Evolutionary conservation across 495 filamentous ascomycete species (phyloP), one percentile per base, ranked within the genome.

Genomic region (Penicillium cosmopolitanum): DNA sequence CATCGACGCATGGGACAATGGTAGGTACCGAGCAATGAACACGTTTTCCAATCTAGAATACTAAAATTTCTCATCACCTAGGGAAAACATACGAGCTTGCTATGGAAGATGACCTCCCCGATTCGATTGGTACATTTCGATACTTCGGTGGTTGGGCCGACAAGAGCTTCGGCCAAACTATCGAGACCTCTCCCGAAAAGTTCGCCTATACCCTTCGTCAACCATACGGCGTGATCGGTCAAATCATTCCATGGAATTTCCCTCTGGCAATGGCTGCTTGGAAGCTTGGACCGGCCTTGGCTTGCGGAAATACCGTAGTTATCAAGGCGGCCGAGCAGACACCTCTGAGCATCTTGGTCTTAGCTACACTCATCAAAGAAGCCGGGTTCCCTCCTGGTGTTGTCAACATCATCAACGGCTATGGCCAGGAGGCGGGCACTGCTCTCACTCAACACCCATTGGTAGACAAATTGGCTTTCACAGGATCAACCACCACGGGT

Each of bases 81-180:
- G 35, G 35, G 13, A 38, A 38, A 38, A 38, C 35, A 11, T 38
- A 38, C 10, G 35, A 38, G 35, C 35, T 38, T 38, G 35, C 35
- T 12, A 38, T 38, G 35, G 35, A 38, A 38, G 35, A 38, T 8
- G 35, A 38, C 13, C 13, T 38, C 11, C 35, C 35, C 3, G 35
- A 38, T 15, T 38, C 35, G 35, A 38, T 38, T 38, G 35, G 16
- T 25, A 23, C 19, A 38, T 47, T 56, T 23, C 42, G 53, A 31
- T 56, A 59, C 44, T 43, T 51, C 15, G 64, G 50, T 16, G 53
- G 53, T 3, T 56, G 53, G 53, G 53, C 53, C 21, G 53, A 56
- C 25, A 56, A 56, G 53, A 13, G 31, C 40, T 46, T 16, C 33
- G 53, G 53, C 18, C 40, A 56, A 23, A 56, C 53, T 8, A 56